phyloP scores from a whole-genome alignment of 768 basidiomycete genomes.

The Lactarius psammicola region DNA sequence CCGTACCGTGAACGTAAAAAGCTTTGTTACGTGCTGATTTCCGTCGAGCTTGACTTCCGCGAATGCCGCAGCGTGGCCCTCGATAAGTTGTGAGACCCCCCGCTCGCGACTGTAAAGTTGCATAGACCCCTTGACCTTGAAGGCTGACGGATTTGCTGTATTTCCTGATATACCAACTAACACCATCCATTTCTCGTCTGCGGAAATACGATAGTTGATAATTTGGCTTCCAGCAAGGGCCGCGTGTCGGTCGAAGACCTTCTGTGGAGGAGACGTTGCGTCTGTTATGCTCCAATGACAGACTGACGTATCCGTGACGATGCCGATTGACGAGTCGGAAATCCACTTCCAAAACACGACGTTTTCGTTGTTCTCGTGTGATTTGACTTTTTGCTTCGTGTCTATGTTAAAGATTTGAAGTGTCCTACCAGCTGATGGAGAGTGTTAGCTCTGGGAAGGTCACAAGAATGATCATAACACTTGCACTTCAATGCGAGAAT shows the following conservation, averaged over 20 bases:
- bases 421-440: conserved; percentile 74
- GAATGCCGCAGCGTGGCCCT: conserved; percentile 97
- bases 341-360: conserved; percentile 99
- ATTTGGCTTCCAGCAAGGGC: conserved; percentile 95
- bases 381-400: conserved; percentile 96
- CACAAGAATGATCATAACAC: conserved; percentile 25
- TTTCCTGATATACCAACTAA: conserved; percentile 94
- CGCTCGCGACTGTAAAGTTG: conserved; percentile 93
- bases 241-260: conserved; percentile 95
- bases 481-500: conserved; percentile 92
- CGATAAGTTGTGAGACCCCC: conserved; percentile 94
- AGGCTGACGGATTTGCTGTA: conserved; percentile 87
- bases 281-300: conserved; percentile 87
- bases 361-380: conserved; percentile 91
- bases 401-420: conserved; percentile 98
- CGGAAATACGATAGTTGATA: conserved; percentile 93
- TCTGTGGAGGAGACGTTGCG: conserved; percentile 75
- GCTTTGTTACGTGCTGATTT: conserved; percentile 77
- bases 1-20: conserved; percentile 93
- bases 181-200: conserved; percentile 97
- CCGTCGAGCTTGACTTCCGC: conserved; percentile 91
- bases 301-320: conserved; percentile 93
- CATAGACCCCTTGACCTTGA: conserved; percentile 99
- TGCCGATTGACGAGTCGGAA: conserved; percentile 83
- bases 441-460: conserved; percentile 8